A percentile compares a stretch with the other conserved stretches of the same genome.
phyloP scores from a whole-genome alignment of 208 protist species.

The Leishmania braziliensis region DNA sequence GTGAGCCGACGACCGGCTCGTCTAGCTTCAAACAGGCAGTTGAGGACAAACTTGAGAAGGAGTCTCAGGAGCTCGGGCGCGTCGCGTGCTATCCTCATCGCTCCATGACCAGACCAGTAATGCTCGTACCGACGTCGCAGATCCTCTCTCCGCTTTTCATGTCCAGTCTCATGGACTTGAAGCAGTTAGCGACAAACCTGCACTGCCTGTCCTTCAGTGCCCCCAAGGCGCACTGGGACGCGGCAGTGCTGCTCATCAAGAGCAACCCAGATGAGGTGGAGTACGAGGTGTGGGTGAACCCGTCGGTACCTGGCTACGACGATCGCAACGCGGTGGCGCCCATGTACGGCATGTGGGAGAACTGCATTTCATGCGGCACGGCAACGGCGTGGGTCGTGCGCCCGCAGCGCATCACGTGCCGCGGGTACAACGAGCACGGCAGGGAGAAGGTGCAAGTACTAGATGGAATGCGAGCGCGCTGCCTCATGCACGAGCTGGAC shows the following conservation, averaged over 20 bases:
- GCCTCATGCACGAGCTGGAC: conserved; percentile 91
- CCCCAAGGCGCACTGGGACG: conserved; percentile 87
- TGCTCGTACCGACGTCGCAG: conserved; percentile 40
- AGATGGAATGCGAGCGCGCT: conserved; percentile 82
- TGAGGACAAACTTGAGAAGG: conserved; percentile 51
- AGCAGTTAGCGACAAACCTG: conserved; percentile 63
- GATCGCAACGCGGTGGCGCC: conserved; percentile 71
- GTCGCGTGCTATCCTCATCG: conserved; percentile 85
- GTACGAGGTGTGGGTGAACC: conserved; percentile 91
- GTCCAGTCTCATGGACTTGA: conserved; percentile 56
- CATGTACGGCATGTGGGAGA: conserved; percentile 94
- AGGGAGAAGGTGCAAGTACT: conserved; percentile 77
- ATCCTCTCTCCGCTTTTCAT: conserved; percentile 54
- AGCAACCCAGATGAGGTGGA: conserved; percentile 58
- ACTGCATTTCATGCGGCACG: conserved; percentile 83
- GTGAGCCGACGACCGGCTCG: neutral
- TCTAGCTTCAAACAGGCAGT: conserved; percentile 58
- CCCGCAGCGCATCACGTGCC: conserved; percentile 79
- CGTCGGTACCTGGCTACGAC: conserved; percentile 74
- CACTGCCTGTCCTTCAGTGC: conserved; percentile 83
- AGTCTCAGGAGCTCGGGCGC: conserved; percentile 56
- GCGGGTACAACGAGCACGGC: conserved; percentile 72
- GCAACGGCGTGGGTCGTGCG: conserved; percentile 80
- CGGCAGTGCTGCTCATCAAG: conserved; percentile 75
- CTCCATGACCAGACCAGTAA: conserved; percentile 69